Base-by-base conservation (phyloP, 1,139 yeast species). In the Lizanozyma gosingica region DNA sequence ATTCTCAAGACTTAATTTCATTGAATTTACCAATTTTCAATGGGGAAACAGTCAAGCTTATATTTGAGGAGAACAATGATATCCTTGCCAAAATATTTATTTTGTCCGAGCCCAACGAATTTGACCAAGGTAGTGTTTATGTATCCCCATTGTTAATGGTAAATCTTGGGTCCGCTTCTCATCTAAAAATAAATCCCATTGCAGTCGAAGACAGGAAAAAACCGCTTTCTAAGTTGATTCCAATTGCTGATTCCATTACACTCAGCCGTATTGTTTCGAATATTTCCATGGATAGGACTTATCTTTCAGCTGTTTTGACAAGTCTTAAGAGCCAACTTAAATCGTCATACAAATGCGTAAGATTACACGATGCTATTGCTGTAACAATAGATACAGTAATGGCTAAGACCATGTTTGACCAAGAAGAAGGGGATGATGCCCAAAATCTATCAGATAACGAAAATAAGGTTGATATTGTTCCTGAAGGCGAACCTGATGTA, bases 181-280 rank as follows among this genome's bases (percentile, higher is more conserved):
- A 45, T 1, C 59, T 76, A 0, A 50, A 44, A 3, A 53, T 77
- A 3, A 47, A 54, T 3, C 43, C 41, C 14, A 44, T 49, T 3
- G 17, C 43, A 11, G 43, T 52, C 47, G 35, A 36, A 38, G 38
- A 41, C 39, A 9, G 37, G 15, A 45, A 46, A 32, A 39, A 46
- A 15, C 15, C 39, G 15, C 50, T 65, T 15, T 46, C 56, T 1
- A 52, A 50, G 15, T 46, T 46, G 3, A 41, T 56, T 16, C 60
- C 60, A 2, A 45, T 53, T 37, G 62, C 62, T 4, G 52, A 50
- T 22, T 55, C 69, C 1, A 72, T 66, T 2, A 76, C 85, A 11
- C 70, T 86, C 40, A 69, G 94, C 4, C 66, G 95, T 50, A 67
- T 82, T 2, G 75, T 87, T 4, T 77, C 95, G 0, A 86, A 86